Percentiles rank a stretch among this genome's conserved stretches.
phyloP scores from a whole-genome alignment of 2,329 filamentous ascomycete species.

The Dothideomycetes sp. region DNA sequence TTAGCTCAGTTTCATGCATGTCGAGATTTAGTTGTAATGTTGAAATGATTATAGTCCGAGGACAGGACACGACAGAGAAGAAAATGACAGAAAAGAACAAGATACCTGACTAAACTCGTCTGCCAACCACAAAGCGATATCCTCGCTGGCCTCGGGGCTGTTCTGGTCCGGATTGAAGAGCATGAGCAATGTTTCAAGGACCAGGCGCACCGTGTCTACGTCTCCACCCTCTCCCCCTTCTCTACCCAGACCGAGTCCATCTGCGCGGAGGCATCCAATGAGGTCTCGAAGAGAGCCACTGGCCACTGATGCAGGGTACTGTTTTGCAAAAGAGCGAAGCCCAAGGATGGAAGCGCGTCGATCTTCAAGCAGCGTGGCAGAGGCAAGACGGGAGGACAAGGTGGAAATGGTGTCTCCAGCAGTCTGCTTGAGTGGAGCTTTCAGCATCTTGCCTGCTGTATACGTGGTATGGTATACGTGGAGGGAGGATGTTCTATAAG shows the following conservation, averaged over 20 bases:
- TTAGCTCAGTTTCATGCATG: constrained; percentile 38
- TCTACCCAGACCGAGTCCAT: constrained; percentile 35
- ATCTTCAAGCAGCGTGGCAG: constrained; percentile 86
- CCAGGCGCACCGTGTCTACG: constrained; percentile 90
- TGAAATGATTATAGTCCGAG: no score
- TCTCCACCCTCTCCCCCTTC: constrained; percentile 39
- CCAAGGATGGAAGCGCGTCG: constrained; percentile 86
- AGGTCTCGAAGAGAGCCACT: constrained; percentile 83
- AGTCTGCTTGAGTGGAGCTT: constrained; percentile 89
- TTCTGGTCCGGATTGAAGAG: constrained; percentile 64
- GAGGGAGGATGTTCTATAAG: neutral
- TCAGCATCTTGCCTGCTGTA: constrained; percentile 32
- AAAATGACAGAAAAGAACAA: no score
- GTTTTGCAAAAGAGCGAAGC: constrained; percentile 88
- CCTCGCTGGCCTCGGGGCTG: constrained; percentile 81
- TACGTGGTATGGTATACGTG: no score
- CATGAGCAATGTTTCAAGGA: constrained; percentile 90
- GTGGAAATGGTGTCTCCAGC: constrained; percentile 89
- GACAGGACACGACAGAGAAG: no score
- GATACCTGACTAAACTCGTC: constrained; percentile 89
- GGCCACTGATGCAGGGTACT: constrained; percentile 90
- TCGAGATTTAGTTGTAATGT: no score
- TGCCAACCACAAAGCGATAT: constrained; percentile 90
- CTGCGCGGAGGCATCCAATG: constrained; percentile 73
- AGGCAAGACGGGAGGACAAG: constrained; percentile 75